These are phyloP conservation scores for Phytopythium boreale DNA, from an alignment of 352 stramenopile species.

Conservation along the genomic window DNA sequence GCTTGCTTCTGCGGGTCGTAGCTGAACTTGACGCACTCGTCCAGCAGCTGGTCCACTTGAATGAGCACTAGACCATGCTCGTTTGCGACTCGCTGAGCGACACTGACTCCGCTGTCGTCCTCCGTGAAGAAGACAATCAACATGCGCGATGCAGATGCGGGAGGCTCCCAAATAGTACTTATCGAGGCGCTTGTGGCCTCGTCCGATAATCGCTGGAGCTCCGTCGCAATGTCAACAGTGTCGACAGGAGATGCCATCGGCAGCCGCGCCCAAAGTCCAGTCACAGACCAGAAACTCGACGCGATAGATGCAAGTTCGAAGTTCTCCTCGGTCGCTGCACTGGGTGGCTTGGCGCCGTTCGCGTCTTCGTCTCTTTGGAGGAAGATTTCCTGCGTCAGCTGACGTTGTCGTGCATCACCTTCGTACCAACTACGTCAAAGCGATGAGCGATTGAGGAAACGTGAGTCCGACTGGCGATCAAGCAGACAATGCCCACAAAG, in stretches of 20 bases:
- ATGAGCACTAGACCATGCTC: slow-evolving; percentile 37
- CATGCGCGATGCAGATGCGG: slow-evolving; percentile 4
- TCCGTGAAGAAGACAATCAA: slow-evolving; percentile 30
- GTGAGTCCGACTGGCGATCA: background rate
- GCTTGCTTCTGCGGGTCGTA: slow-evolving; percentile 51
- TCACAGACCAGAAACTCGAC: slow-evolving; percentile 21
- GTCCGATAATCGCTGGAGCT: slow-evolving; percentile 17
- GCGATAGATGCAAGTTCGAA: slow-evolving; percentile 1
- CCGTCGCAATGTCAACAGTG: slow-evolving; percentile 12
- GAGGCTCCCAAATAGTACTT: slow-evolving; percentile 11
- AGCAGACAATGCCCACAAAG: background rate
- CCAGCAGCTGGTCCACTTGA: slow-evolving; percentile 41
- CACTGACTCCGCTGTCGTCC: slow-evolving; percentile 15
- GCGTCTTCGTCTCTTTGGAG: background rate
- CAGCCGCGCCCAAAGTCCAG: slow-evolving; percentile 25
- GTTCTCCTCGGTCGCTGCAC: background rate
- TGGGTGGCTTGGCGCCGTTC: background rate
- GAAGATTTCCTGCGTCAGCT: background rate
- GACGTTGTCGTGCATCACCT: background rate
- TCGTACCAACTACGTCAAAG: background rate
- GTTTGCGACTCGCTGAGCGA: slow-evolving; percentile 23
- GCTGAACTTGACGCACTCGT: slow-evolving; percentile 50
- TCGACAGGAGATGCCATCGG: slow-evolving; percentile 13
- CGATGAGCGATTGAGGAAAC: background rate
- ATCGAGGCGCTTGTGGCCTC: background rate